Percentiles rank a stretch among this genome's conserved stretches.
These are phyloP conservation scores for Candida krabiensis DNA, from an alignment of 805 yeast genomes.

Conservation along the genomic window DNA sequence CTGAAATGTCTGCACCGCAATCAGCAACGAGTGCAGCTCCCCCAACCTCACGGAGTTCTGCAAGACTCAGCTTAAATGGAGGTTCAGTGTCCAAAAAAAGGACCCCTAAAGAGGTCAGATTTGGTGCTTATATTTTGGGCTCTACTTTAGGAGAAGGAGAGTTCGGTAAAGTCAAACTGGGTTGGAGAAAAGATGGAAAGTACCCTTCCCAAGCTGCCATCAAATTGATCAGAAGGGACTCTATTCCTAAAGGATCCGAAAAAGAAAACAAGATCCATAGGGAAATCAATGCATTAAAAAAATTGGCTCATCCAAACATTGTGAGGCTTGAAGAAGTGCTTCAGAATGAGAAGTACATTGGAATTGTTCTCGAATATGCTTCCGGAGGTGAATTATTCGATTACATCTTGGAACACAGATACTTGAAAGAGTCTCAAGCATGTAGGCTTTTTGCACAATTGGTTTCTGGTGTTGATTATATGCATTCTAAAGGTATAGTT, in stretches of 20 bases:
- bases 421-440: constrained; percentile 83
- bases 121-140: constrained; percentile 89
- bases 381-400: constrained; percentile 97
- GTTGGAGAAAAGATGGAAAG: constrained; percentile 87
- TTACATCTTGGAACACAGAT: constrained; percentile 82
- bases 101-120: constrained; percentile 66
- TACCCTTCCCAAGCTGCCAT: constrained; percentile 88
- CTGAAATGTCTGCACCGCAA: constrained; percentile 1
- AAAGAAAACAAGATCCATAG: constrained; percentile 87
- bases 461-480: constrained; percentile 88
- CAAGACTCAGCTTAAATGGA: constrained; percentile 20
- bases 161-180: constrained; percentile 95
- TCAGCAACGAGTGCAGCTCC: constrained; percentile 12
- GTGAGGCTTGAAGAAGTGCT: constrained; percentile 89
- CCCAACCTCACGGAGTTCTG: constrained; percentile 16
- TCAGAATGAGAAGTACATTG: constrained; percentile 92
- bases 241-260: constrained; percentile 82
- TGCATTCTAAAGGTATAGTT: constrained; percentile 77
- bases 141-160: constrained; percentile 97
- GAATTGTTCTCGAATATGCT: constrained; percentile 94
- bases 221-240: constrained; percentile 84
- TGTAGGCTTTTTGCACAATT: constrained; percentile 89
- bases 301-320: constrained; percentile 89
- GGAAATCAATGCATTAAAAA: constrained; percentile 87
- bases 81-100: constrained; percentile 30